phyloP scores from a whole-genome alignment of 805 yeast genomes.

The Pichia kluyveri region DNA sequence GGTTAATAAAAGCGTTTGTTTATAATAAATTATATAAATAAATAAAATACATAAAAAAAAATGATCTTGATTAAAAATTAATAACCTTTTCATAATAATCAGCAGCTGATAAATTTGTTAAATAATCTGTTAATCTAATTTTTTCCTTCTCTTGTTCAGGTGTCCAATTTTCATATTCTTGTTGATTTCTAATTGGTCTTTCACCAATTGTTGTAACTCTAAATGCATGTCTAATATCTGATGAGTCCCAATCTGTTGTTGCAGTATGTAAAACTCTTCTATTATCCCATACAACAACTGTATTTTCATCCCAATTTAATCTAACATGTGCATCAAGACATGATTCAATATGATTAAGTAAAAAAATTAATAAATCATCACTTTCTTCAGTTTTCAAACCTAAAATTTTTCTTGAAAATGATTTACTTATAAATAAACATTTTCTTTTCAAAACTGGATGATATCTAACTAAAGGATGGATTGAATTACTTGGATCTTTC shows the following conservation, averaged over 20 bases:
- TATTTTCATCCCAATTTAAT: slow-evolving; percentile 60
- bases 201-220: slow-evolving; percentile 69
- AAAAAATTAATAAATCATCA: slow-evolving; percentile 40
- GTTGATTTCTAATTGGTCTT: slow-evolving; percentile 37
- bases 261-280: slow-evolving; percentile 64
- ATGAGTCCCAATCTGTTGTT: slow-evolving; percentile 58
- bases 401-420: slow-evolving; percentile 47
- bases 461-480: slow-evolving; percentile 62
- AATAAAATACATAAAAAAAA: too few relatives aligned
- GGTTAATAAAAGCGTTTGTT: neutral
- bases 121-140: slow-evolving; percentile 11
- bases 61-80: neutral
- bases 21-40: too few relatives aligned
- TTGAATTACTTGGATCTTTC: slow-evolving; percentile 51
- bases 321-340: slow-evolving; percentile 56
- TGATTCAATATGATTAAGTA: slow-evolving; percentile 41
- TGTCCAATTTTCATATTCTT: slow-evolving; percentile 24
- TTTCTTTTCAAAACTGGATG: slow-evolving; percentile 67
- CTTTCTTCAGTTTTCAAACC: neutral
- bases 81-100: slow-evolving; percentile 12
- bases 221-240: slow-evolving; percentile 60
- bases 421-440: slow-evolving; percentile 45
- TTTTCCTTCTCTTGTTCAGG: slow-evolving; percentile 19
- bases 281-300: slow-evolving; percentile 75
- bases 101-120: slow-evolving; percentile 10